Percentiles rank a stretch among this genome's conserved stretches.
Evolutionary conservation across 805 yeast species (phyloP).

Genomic region (Candida incommunis): DNA sequence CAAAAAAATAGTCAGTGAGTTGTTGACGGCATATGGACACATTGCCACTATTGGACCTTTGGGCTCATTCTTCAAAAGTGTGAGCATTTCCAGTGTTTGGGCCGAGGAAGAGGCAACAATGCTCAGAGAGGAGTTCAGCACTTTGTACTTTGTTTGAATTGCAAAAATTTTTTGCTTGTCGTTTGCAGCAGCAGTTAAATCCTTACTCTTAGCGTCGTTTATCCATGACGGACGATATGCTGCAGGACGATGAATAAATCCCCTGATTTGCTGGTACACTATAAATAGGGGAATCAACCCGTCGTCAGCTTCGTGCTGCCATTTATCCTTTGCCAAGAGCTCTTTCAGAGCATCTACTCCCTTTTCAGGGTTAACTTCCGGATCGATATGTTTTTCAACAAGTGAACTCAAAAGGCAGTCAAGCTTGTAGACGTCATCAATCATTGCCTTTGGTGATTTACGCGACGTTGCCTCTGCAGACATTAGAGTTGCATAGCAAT

Average conservation of each 20-base stretch:
- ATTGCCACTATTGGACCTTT: neutral
- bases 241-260: constrained; percentile 1
- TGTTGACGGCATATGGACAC: constrained; percentile 1
- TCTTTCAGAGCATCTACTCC: neutral
- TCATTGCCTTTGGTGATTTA: neutral
- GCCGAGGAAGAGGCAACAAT: neutral
- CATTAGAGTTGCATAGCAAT: neutral
- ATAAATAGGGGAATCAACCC: neutral
- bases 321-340: neutral
- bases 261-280: neutral
- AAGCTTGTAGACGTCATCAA: neutral
- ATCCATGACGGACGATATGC: neutral
- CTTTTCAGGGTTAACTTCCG: neutral
- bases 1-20: neutral
- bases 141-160: neutral
- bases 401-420: neutral
- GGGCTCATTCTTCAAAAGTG: neutral
- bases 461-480: neutral
- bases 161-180: neutral
- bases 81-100: neutral
- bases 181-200: neutral
- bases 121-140: neutral
- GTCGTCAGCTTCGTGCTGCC: neutral
- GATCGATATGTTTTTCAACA: neutral
- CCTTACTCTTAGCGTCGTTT: neutral